Evolutionary conservation across 208 protist species (phyloP).

Genomic region (Leishmania tropica): DNA sequence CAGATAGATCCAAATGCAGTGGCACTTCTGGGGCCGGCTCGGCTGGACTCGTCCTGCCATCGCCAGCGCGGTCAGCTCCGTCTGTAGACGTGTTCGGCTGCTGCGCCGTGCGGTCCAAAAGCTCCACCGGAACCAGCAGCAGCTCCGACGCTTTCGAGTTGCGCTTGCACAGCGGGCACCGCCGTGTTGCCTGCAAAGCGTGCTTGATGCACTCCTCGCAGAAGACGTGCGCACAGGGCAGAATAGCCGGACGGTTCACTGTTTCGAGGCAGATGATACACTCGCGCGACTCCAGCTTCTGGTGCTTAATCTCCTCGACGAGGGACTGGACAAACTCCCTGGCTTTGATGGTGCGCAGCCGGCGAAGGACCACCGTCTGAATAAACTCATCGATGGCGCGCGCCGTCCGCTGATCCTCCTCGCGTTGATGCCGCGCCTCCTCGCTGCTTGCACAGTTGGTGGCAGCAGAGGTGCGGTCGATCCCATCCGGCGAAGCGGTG

Average conservation of each 20-base stretch:
- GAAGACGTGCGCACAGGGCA: constrained; percentile 84
- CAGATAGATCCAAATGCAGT: constrained; percentile 22
- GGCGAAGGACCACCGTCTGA: constrained; percentile 23
- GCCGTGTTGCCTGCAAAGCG: constrained; percentile 37
- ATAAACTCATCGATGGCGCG: constrained; percentile 30
- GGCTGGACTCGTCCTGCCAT: neutral
- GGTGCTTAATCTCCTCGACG: constrained; percentile 39
- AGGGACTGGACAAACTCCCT: constrained; percentile 58
- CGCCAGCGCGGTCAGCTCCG: neutral
- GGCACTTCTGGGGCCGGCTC: constrained; percentile 15
- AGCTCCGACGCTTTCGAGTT: constrained; percentile 29
- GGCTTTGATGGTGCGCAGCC: constrained; percentile 20
- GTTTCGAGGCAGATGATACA: constrained; percentile 82
- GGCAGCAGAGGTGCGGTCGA: neutral
- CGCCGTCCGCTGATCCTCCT: constrained; percentile 14
- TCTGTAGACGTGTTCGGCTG: neutral
- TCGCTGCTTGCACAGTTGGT: neutral
- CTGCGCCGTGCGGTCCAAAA: constrained; percentile 19
- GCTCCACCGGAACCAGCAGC: constrained; percentile 44
- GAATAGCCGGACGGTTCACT: constrained; percentile 54
- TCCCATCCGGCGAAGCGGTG: neutral
- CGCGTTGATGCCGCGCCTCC: constrained; percentile 8
- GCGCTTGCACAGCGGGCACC: constrained; percentile 68
- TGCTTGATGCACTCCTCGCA: constrained; percentile 69
- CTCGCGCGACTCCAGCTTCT: constrained; percentile 51